Base-by-base conservation (phyloP, 495 filamentous ascomycete species). In the Aspergillus kassunensis region DNA sequence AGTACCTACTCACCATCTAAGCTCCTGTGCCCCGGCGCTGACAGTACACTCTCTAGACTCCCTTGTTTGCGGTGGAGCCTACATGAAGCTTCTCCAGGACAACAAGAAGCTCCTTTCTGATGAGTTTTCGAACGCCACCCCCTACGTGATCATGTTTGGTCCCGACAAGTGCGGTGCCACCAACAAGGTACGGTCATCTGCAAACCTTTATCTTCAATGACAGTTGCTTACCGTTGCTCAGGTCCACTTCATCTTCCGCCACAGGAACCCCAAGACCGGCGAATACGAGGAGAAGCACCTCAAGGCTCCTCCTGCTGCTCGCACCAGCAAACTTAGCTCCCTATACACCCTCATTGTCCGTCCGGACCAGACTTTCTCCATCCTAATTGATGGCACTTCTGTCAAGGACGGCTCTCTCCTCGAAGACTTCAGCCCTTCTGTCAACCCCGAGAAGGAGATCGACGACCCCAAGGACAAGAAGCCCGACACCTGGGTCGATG, bases 241-340 rank as follows among this genome's bases (percentile, higher is more conserved):
- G 82, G 89, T 99, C 50, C 95, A 99, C 81, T 96, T 99, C 76
- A 99, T 99, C 74, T 95, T 99, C 87, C 92, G 93, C 69, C 95
- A 97, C 88, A 99, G 97, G 87, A 99, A 97, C 83, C 95, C 95
- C 64, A 97, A 96, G 88, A 97, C 90, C 43, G 91, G 93, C 72
- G 92, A 97, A 73, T 99, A 99, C 62, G 93, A 97, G 81, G 95
- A 99, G 87, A 99, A 99, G 84, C 95, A 99, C 76, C 80, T 97
- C 47, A 87, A 82, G 69, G 79, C 80, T 60, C 84, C 93, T 34
- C 90, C 95, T 35, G 75, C 84, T 44, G 91, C 92, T 64, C 85
- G 84, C 62, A 95, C 92, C 67, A 80, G 81, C 75, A 97, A 97
- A 83, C 83, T 86, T 56, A 87, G 90, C 47, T 84, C 91, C 59